Evolutionary conservation across 441 rosid species (phyloP), one percentile per base, ranked within the genome.

Genomic region (Croton laevigatus): DNA sequence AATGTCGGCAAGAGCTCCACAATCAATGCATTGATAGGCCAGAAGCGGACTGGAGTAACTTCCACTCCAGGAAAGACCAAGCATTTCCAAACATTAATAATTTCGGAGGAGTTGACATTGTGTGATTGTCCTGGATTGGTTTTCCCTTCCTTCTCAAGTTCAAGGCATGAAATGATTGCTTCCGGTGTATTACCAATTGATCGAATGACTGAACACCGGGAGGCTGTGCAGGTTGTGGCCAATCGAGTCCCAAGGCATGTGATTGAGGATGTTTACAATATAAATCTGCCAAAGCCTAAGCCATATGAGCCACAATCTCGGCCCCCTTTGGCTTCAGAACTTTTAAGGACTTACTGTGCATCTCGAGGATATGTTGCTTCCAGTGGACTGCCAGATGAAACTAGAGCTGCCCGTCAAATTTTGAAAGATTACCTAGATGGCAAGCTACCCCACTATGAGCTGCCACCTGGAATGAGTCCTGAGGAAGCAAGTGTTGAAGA

Each of bases 61-160:
- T 88, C 96, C 38, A 91, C 98, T 36, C 97, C 98, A 0, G 98
- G 98, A 44, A 94, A 94, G 82, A 94, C 98, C 2, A 94, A 90
- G 80, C 97, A 94, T 78, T 94, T 94, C 82, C 98, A 91, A 77
- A 94, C 98, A 14, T 74, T 91, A 62, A 87, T 86, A 51, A 90
- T 94, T 40, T 91, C 97, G 1, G 88, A 90, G 59, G 85, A 88
- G 75, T 75, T 94, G 22, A 91, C 88, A 62, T 85, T 94, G 8
- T 91, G 98, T 7, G 98, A 91, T 71, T 91, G 98, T 66, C 98
- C 97, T 37, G 97, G 98, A 62, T 80, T 90, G 79, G 98, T 94
- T 4, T 91, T 91, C 76, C 97, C 98, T 27, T 91, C 98, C 23
- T 94, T 94, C 84, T 87, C 98, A 55, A 90, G 94, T 82, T 94